A percentile compares a stretch with the other conserved stretches of the same genome.
phyloP scores from a whole-genome alignment of 495 filamentous ascomycete genomes.

The Hypoxylon subgilvum region DNA sequence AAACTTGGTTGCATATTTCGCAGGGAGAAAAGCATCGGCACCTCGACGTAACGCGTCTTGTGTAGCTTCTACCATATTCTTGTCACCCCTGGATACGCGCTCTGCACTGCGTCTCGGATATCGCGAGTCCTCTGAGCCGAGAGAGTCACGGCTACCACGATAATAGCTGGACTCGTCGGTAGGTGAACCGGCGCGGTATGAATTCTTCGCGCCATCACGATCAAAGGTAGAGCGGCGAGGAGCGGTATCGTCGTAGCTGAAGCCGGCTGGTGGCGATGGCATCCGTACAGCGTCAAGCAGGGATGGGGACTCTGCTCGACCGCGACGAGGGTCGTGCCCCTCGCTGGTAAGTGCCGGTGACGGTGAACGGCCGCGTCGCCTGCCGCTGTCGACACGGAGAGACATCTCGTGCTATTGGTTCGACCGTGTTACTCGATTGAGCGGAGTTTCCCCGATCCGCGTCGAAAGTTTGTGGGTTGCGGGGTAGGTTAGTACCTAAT shows the following conservation, averaged over 20 bases:
- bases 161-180: constrained; percentile 40
- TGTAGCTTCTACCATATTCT: constrained; percentile 46
- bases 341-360: constrained; percentile 57
- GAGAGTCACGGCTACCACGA: constrained; percentile 37
- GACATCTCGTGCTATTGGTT: constrained; percentile 40
- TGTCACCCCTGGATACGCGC: constrained; percentile 47
- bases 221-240: constrained; percentile 41
- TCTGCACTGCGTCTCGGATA: constrained; percentile 39
- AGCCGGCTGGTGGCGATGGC: constrained; percentile 46
- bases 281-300: constrained; percentile 57
- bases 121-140: constrained; percentile 34
- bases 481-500: constrained; percentile 14
- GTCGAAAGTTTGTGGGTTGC: constrained; percentile 8
- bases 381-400: constrained; percentile 63
- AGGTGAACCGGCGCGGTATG: constrained; percentile 49
- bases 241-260: constrained; percentile 40
- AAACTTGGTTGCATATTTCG: constrained; percentile 36
- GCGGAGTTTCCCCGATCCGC: constrained; percentile 12
- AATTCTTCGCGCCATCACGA: constrained; percentile 40
- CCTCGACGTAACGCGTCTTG: constrained; percentile 38
- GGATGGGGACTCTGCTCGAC: constrained; percentile 45
- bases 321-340: constrained; percentile 49
- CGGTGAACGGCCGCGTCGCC: constrained; percentile 65
- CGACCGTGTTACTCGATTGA: constrained; percentile 7
- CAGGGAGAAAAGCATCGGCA: constrained; percentile 36